Evolutionary conservation across 768 basidiomycete species (phyloP).

Genomic region (Macrolepiota dolichaula): DNA sequence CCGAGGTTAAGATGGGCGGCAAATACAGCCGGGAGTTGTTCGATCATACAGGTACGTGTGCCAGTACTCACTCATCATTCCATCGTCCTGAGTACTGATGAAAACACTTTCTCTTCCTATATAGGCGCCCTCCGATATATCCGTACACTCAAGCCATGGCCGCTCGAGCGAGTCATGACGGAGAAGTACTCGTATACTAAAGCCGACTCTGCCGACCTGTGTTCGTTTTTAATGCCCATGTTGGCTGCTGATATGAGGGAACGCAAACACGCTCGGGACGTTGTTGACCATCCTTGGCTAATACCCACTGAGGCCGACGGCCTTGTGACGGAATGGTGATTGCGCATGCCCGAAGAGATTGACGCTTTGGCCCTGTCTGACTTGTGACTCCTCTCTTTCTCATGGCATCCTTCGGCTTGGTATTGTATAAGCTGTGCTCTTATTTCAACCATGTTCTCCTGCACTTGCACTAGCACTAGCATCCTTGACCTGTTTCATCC

Average conservation of each 20-base stretch:
- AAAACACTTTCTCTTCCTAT: slow-evolving; percentile 1
- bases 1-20: slow-evolving; percentile 78
- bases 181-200: slow-evolving; percentile 83
- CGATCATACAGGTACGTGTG: slow-evolving; percentile 57
- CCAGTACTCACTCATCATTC: slow-evolving; percentile 4
- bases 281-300: slow-evolving; percentile 78
- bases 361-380: not conserved
- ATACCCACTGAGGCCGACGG: slow-evolving; percentile 36
- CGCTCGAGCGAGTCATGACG: slow-evolving; percentile 77
- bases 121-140: slow-evolving; percentile 72
- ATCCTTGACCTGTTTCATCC: not conserved
- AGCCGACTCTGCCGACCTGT: slow-evolving; percentile 54
- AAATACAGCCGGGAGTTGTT: slow-evolving; percentile 85
- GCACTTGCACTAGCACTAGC: not conserved
- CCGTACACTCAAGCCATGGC: slow-evolving; percentile 73
- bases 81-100: slow-evolving; percentile 1
- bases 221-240: slow-evolving; percentile 74
- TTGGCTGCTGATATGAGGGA: slow-evolving; percentile 64
- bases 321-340: slow-evolving; percentile 42
- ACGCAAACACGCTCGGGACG: slow-evolving; percentile 68
- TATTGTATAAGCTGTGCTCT: not conserved
- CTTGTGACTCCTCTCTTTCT: not conserved
- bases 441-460: not conserved
- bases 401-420: not conserved
- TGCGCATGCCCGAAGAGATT: not conserved